A percentile compares a stretch with the other conserved stretches of the same genome.
These are phyloP conservation scores for Saccharomycopsis synnaedendra DNA, from an alignment of 805 yeast genomes.

Conservation along the genomic window DNA sequence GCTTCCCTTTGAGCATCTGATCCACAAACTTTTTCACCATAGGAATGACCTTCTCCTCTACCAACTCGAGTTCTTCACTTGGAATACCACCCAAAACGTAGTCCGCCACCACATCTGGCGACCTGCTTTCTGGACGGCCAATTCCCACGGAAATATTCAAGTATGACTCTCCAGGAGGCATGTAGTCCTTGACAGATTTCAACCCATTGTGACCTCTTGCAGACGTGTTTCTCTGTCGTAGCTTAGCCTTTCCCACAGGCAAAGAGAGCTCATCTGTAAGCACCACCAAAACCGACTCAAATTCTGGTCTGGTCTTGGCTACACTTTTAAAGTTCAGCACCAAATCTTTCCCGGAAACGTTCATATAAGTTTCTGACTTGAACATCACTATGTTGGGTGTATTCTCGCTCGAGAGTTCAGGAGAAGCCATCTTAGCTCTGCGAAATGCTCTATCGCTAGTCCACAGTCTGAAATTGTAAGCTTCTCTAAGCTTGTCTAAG, in stretches of 20 bases:
- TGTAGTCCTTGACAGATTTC: conserved; percentile 36
- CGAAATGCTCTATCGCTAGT: background rate
- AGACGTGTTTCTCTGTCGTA: conserved; percentile 48
- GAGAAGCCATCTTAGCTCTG: background rate
- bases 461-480: conserved; percentile 4
- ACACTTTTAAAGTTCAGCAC: conserved; percentile 4
- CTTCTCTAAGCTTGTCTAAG: conserved; percentile 1
- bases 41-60: conserved; percentile 32
- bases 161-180: conserved; percentile 36
- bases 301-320: too few relatives aligned
- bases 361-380: conserved; percentile 10
- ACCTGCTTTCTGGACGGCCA: conserved; percentile 46
- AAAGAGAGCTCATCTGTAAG: conserved; percentile 73
- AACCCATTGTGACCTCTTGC: conserved; percentile 83
- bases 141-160: conserved; percentile 70
- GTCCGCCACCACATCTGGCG: conserved; percentile 35
- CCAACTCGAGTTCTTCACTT: conserved; percentile 29
- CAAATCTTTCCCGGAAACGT: conserved; percentile 5
- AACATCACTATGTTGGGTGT: background rate
- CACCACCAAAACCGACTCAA: conserved; percentile 27
- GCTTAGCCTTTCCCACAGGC: conserved; percentile 52
- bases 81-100: conserved; percentile 53
- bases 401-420: background rate
- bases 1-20: conserved; percentile 6
- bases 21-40: conserved; percentile 28